Base-by-base conservation (phyloP, 805 yeast genomes). In the Ogataea salicorniae region DNA sequence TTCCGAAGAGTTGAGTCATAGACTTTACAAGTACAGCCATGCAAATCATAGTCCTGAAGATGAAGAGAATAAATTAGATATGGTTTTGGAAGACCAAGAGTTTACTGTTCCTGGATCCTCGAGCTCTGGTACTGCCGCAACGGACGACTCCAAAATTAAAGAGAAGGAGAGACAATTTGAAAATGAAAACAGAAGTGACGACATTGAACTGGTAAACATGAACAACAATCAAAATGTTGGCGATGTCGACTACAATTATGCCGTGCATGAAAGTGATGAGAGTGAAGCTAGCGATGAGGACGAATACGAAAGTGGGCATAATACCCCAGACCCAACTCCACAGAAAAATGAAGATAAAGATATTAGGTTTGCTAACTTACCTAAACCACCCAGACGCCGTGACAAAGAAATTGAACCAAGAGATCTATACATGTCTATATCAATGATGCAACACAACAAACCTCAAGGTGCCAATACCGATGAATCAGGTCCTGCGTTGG, bases 381-480 rank as follows among this genome's bases (percentile, higher is more conserved):
- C 88, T 0, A 79, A 69, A 37, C 81, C 87, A 0, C 69, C 69
- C 9, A 72, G 71, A 49, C 60, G 60, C 41, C 50, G 58, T 23
- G 48, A 40, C 51, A 70, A 67, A n/a, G 78, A 81, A 20, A 70
- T 87, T 13, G 83, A 84, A 34, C 96, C 97, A 1, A 79, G 84
- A 42, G 97, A 91, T 60, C 83, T 90, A 81, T 84, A 74, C 62
- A 74, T 84, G 70, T 89, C 96, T 4, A 84, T 90, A 55, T 82
- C 89, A 38, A 81, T 90, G 83, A 70, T 91, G 69, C 84, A 84
- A 55, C 74, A 76, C 45, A 71, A 74, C 37, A 69, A 67, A n/a
- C 64, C 61, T 22, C 61, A 63, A 37, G 57, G 60, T 26, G 46
- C 58, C 5, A 52, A 58, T 31, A 70, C 66, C 22, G 75, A 73